Percentiles rank a stretch among this genome's conserved stretches.
Conservation (phyloP, 805 yeast species). For the Isabelozyma heimii region DNA sequence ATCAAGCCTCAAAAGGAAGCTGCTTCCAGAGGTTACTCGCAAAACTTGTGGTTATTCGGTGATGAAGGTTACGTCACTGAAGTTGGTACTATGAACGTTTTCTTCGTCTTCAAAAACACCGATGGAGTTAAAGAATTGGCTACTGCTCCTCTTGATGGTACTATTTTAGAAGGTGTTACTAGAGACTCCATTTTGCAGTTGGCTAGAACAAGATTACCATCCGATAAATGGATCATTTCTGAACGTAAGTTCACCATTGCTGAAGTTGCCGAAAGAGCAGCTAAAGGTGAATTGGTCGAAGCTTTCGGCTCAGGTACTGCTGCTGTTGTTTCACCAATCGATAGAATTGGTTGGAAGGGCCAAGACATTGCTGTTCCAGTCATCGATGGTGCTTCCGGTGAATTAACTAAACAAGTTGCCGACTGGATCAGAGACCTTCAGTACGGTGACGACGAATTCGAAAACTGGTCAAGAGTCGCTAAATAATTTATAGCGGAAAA, state of each 20-base stretch:
- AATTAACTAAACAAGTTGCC: slow-evolving; percentile 71
- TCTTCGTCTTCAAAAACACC: slow-evolving; percentile 78
- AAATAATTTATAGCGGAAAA: slow-evolving; percentile 9
- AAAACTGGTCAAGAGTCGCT: slow-evolving; percentile 47
- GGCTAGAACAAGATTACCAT: slow-evolving; percentile 71
- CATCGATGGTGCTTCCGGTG: slow-evolving; percentile 79
- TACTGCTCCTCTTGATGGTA: slow-evolving; percentile 97
- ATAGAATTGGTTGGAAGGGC: slow-evolving; percentile 79
- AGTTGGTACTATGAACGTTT: slow-evolving; percentile 97
- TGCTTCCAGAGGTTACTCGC: slow-evolving; percentile 88
- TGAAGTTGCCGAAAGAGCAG: slow-evolving; percentile 77
- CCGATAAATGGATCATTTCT: slow-evolving; percentile 74
- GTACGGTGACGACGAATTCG: slow-evolving; percentile 77
- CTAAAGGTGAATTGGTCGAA: slow-evolving; percentile 81
- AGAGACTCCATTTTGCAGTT: slow-evolving; percentile 82
- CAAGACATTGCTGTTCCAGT: slow-evolving; percentile 74
- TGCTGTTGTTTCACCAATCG: slow-evolving; percentile 92
- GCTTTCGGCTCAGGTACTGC: slow-evolving; percentile 98
- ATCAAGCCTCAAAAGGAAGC: slow-evolving; percentile 88
- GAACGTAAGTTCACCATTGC: slow-evolving; percentile 82
- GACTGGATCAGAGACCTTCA: slow-evolving; percentile 88
- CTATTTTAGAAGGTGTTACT: slow-evolving; percentile 94
- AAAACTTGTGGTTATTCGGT: slow-evolving; percentile 95
- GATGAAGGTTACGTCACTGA: slow-evolving; percentile 84
- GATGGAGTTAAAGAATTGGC: slow-evolving; percentile 88